phyloP scores from a whole-genome alignment of 129 eudicot genomes.

The Solidago caesia region DNA sequence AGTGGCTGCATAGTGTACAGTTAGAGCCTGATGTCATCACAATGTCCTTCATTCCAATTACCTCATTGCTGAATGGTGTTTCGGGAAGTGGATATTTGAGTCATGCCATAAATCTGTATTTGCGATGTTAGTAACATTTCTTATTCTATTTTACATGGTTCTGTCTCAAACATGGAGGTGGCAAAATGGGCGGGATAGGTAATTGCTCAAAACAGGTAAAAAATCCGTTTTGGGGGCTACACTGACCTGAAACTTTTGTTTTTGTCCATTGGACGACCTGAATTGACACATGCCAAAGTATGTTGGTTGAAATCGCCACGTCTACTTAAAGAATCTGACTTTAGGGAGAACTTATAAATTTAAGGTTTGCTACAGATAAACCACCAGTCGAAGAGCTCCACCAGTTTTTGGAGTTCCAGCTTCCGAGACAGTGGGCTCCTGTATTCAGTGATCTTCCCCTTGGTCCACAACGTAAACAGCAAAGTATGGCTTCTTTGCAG shows the following conservation, averaged over 20 bases:
- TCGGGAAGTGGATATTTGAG: constrained; percentile 93
- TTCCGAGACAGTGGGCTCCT: constrained; percentile 99
- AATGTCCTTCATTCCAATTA: constrained; percentile 97
- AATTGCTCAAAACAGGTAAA: background rate
- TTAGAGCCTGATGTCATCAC: constrained; percentile 93
- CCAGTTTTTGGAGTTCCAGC: constrained; percentile 95
- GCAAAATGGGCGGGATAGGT: background rate
- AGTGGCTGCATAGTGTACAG: constrained; percentile 89
- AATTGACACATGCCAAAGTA: background rate
- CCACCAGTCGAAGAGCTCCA: constrained; percentile 99
- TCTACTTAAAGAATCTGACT: background rate
- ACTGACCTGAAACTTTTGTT: too few species aligned
- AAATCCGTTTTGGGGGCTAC: too few species aligned
- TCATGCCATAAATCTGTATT: constrained; percentile 93
- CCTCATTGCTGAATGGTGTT: constrained; percentile 88
- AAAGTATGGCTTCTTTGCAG: constrained; percentile 66
- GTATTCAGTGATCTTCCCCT: constrained; percentile 91
- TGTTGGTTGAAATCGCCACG: too few species aligned
- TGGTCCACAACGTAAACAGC: constrained; percentile 92
- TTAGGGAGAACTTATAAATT: background rate
- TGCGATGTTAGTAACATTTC: constrained; percentile 71
- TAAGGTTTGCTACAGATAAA: constrained; percentile 58
- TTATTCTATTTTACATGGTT: constrained; percentile 2
- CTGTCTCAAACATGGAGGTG: background rate
- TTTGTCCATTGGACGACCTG: background rate